These are phyloP conservation scores for Hypoxylon cercidicola DNA, from an alignment of 495 filamentous ascomycete species.

Conservation along the genomic window DNA sequence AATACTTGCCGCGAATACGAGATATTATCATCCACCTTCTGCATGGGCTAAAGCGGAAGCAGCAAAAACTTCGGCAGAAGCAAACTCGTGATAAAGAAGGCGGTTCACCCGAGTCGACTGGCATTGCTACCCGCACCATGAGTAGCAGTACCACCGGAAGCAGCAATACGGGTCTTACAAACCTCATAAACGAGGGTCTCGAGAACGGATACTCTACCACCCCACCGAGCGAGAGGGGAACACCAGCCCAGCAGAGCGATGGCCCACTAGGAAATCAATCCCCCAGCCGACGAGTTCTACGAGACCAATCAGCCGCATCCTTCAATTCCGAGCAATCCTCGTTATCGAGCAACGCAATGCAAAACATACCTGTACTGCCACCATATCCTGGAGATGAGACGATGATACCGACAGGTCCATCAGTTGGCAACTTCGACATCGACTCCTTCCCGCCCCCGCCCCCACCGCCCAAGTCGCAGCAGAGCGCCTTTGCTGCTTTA, in stretches of 20 bases:
- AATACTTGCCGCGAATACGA: conserved; percentile 89
- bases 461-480: conserved; percentile 80
- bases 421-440: conserved; percentile 53
- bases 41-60: conserved; percentile 95
- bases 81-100: conserved; percentile 73
- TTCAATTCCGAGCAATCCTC: conserved; percentile 64
- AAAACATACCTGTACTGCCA: conserved; percentile 73
- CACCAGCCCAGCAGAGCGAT: conserved; percentile 25
- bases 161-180: conserved; percentile 69
- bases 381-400: conserved; percentile 70
- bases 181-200: conserved; percentile 70
- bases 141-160: conserved; percentile 73
- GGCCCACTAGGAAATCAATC: conserved; percentile 42
- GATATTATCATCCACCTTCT: conserved; percentile 98
- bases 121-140: conserved; percentile 63
- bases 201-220: conserved; percentile 55
- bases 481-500: conserved; percentile 90
- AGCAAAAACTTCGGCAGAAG: conserved; percentile 86
- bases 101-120: conserved; percentile 54
- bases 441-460: conserved; percentile 74
- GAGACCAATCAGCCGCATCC: conserved; percentile 60
- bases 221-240: conserved; percentile 36
- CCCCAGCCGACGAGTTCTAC: conserved; percentile 52
- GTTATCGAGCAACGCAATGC: conserved; percentile 73
- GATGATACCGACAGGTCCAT: conserved; percentile 51